Conservation (phyloP, 768 basidiomycete species). For the Sarcomyxa edulis region DNA sequence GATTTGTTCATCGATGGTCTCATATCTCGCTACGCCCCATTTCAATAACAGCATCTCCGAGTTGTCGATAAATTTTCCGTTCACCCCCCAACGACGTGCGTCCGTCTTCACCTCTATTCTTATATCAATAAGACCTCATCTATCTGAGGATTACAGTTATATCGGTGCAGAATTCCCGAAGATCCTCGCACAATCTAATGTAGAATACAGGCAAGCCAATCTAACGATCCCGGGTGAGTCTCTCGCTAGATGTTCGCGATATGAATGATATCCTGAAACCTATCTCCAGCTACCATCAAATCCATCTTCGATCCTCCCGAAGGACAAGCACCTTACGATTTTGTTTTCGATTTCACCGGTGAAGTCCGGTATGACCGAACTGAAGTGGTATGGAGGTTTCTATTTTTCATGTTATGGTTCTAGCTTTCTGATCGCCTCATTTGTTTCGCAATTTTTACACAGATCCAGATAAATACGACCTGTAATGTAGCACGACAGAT, state of each 20-base stretch:
- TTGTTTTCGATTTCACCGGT: constrained; percentile 84
- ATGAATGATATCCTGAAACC: constrained; percentile 9
- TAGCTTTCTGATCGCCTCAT: constrained; percentile 7
- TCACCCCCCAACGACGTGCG: constrained; percentile 68
- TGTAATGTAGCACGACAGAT: constrained; percentile 63
- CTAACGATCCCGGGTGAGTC: constrained; percentile 64
- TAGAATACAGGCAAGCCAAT: constrained; percentile 82
- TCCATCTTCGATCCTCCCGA: constrained; percentile 68
- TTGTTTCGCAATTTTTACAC: constrained; percentile 5
- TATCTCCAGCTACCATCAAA: constrained; percentile 59
- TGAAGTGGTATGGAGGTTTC: constrained; percentile 57
- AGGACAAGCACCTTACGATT: constrained; percentile 64
- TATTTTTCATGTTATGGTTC: constrained; percentile 8
- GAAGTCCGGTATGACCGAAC: constrained; percentile 72
- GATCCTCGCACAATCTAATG: constrained; percentile 58
- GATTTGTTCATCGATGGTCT: constrained; percentile 11
- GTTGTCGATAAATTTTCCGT: constrained; percentile 77
- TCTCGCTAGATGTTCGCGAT: background rate
- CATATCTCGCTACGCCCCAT: constrained; percentile 8
- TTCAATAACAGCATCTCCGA: constrained; percentile 64
- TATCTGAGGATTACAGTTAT: constrained; percentile 43
- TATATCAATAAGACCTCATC: background rate
- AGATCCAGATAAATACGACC: constrained; percentile 80
- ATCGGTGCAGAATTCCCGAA: constrained; percentile 72
- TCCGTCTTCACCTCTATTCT: constrained; percentile 6